Evolutionary conservation across 208 protist species (phyloP), one percentile per base, ranked within the genome.

Genomic region (Leptomonas pyrrhocoris): DNA sequence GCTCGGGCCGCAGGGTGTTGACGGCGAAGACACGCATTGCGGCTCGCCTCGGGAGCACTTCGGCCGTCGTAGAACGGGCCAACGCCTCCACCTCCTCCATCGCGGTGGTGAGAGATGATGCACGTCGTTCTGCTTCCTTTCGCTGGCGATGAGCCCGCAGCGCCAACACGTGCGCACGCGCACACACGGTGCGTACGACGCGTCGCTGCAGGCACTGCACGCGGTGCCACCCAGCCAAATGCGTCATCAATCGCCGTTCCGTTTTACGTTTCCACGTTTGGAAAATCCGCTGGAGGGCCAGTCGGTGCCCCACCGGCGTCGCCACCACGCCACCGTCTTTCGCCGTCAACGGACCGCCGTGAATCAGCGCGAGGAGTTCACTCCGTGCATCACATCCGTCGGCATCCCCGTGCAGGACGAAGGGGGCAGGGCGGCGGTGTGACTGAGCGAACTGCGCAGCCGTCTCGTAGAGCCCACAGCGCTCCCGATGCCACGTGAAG

Each of bases 261-360:
- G 79, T 85, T 50, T 69, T 62, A 30, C 38, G 49, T 45, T 78
- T 80, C 84, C 84, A 90, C 19, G n/a, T 19, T 18, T 57, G 49
- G 56, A 77, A 71, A 19, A 77, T 62, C 23, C 63, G 72, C 31
- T 55, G 63, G 48, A 77, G 30, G 6, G 51, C 46, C 9, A 77
- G 57, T 5, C 72, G 72, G 23, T 51, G 49, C 7, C 72, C 72
- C 27, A 71, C 72, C 40, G 63, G 62, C 1, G 72, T 67, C n/a
- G 61, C 72, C 38, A 66, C 63, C 12, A 70, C 49, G 2, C 27
- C 27, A 2, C 72, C 57, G 0, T 11, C 31, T 11, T 27, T 28
- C 7, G 57, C 34, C 0, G 34, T 56, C 13, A 66, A 31, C 28
- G 63, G 63, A 1, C 36, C 15, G 12, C 72, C 72, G 57, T 75